Evolutionary conservation across 192 early-diverging fungal species (phyloP).

Genomic region (Dispira simplex): DNA sequence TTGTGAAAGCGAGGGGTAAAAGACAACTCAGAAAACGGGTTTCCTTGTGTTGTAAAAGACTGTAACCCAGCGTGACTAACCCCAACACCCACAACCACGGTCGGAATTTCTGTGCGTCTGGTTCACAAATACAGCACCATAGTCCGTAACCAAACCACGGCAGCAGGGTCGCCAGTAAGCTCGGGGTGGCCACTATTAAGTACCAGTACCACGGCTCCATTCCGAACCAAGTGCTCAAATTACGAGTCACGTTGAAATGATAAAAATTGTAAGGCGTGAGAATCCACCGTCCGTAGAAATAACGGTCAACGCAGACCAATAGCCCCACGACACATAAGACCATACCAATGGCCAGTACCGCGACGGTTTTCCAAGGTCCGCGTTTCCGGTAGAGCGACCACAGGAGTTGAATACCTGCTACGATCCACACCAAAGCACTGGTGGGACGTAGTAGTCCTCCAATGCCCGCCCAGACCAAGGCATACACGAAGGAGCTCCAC

Average conservation of each 20-base stretch:
- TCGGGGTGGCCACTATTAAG: constrained; percentile 60
- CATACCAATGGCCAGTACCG: constrained; percentile 13
- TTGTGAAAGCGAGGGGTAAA: constrained; percentile 45
- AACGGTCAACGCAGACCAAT: constrained; percentile 42
- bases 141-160: constrained; percentile 42
- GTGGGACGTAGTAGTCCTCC: constrained; percentile 83
- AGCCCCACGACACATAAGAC: constrained; percentile 26
- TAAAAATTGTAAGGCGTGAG: constrained; percentile 69
- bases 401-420: constrained; percentile 46
- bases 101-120: not conserved
- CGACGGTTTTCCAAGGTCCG: constrained; percentile 1
- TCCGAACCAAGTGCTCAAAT: constrained; percentile 82
- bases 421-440: constrained; percentile 72
- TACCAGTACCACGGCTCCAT: constrained; percentile 89
- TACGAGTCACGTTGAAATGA: constrained; percentile 62
- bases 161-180: constrained; percentile 58
- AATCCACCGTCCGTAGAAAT: constrained; percentile 54
- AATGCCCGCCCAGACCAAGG: constrained; percentile 56
- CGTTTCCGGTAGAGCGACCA: not conserved
- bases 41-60: constrained; percentile 79
- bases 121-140: no score
- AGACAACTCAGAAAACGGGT: constrained; percentile 87
- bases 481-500: not conserved
- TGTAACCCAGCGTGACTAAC: constrained; percentile 47
- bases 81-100: constrained; percentile 19